These are phyloP conservation scores for Oropetium thomaeum DNA, from an alignment of 176 grass and related monocot species.

Conservation along the genomic window DNA sequence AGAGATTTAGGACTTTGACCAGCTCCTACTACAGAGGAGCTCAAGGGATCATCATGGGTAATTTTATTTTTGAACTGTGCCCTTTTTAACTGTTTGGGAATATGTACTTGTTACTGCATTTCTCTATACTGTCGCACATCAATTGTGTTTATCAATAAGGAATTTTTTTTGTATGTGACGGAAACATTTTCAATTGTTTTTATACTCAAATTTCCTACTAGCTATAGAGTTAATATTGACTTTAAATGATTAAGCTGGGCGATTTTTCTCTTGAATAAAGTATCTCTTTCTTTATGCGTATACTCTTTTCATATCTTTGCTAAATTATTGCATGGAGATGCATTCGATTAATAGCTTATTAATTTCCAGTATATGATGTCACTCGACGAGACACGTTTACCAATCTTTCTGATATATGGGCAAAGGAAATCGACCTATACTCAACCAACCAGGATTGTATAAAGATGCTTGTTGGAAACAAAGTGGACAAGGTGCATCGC, in stretches of 20 bases:
- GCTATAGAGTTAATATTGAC: neutral
- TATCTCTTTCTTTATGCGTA: neutral
- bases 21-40: slow-evolving; percentile 98
- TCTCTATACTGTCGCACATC: neutral
- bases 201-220: neutral
- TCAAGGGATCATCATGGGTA: slow-evolving; percentile 94
- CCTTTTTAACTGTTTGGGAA: no score
- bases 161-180: neutral
- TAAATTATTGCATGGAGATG: neutral
- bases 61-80: neutral
- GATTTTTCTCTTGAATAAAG: neutral
- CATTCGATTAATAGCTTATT: neutral
- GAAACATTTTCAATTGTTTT: neutral
- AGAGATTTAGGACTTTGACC: slow-evolving; percentile 86
- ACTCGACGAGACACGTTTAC: slow-evolving; percentile 95
- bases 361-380: slow-evolving; percentile 81
- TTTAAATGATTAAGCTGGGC: neutral
- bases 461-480: slow-evolving; percentile 99
- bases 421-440: slow-evolving; percentile 98
- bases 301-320: neutral
- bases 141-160: neutral
- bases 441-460: slow-evolving; percentile 99
- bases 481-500: slow-evolving; percentile 86
- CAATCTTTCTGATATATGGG: slow-evolving; percentile 90
- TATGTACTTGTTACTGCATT: neutral